Base-by-base conservation (phyloP, 1,284 basidiomycete species). In the Boletellus deceptivus region DNA sequence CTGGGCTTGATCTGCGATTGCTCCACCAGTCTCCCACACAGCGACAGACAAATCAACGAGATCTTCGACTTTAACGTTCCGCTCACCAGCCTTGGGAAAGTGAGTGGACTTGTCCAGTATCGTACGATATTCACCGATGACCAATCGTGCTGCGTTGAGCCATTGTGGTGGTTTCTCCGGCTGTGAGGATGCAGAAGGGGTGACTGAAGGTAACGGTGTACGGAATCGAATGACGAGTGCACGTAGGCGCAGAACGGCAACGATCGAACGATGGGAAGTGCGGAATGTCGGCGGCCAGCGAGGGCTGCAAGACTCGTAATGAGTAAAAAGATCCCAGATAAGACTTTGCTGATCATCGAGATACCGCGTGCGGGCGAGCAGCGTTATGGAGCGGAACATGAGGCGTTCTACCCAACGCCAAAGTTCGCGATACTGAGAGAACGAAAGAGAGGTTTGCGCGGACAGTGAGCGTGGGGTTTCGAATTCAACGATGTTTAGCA, bases 41-140 rank as follows among this genome's bases (percentile, higher is more conserved):
- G 83, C 84, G 6, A 95, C 84, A 55, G 84, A 86, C 8, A 90
- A 72, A 63, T 95, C 91, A 2, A 88, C 84, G 59, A 98, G 89
- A 58, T 89, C 84, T 56, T 93, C 86, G 6, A 97, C 92, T 52
- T 80, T 82, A 22, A 72, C 57, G 62, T 98, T 98, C 49, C 83
- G 74, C 59, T 92, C 78, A 3, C 93, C 93, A 0, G 95, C 93
- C 35, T 74, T 77, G 7, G 96, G 96, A 64, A 99, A 96, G 1
- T 63, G 70, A 0, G 91, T 93, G 48, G 80, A 82, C 2, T 77
- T 74, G 46, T 71, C 78, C 22, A 95, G 67, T 39, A 93, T 73
- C 1, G 77, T 75, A 27, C 83, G 80, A 50, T 89, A 89, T 53
- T 87, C 83, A 17, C 79, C 76, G n/a, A 89, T 74, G 14, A 86